These are phyloP conservation scores for Noccaea caerulescens DNA, from an alignment of 345 rosid genomes.

Conservation along the genomic window DNA sequence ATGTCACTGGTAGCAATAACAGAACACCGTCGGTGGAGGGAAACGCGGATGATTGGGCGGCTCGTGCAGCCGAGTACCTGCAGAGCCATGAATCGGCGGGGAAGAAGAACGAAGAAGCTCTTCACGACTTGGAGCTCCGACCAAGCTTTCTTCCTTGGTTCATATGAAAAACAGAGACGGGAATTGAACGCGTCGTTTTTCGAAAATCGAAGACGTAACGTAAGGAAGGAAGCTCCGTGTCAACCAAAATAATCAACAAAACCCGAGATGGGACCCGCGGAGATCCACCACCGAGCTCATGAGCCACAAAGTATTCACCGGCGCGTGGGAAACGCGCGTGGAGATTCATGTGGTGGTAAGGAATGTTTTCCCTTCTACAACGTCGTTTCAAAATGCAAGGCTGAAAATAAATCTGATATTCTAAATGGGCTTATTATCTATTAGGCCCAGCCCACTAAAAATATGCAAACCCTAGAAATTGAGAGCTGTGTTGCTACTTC, in stretches of 20 bases:
- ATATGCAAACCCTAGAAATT: constrained; percentile 37
- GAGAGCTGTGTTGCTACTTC: constrained; percentile 17
- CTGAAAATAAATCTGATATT: neutral
- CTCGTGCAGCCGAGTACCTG: constrained; percentile 48
- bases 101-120: constrained; percentile 23
- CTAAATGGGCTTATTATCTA: neutral
- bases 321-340: constrained; percentile 17
- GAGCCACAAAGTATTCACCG: constrained; percentile 39
- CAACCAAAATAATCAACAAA: constrained; percentile 33
- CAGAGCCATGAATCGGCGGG: constrained; percentile 53
- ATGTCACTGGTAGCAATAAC: constrained; percentile 9
- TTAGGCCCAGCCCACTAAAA: constrained; percentile 21
- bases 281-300: constrained; percentile 42
- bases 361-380: neutral
- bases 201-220: constrained; percentile 28
- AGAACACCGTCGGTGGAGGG: constrained; percentile 40
- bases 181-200: constrained; percentile 33
- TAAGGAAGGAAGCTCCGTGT: constrained; percentile 27
- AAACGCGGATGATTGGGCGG: constrained; percentile 43
- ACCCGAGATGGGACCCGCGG: constrained; percentile 22
- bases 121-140: constrained; percentile 19
- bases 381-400: constrained; percentile 1
- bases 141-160: constrained; percentile 17
- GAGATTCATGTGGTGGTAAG: constrained; percentile 2
- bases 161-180: constrained; percentile 34